Evolutionary conservation across 208 protist species (phyloP), one percentile per base, ranked within the genome.

Genomic region (Crithidia brevicula): DNA sequence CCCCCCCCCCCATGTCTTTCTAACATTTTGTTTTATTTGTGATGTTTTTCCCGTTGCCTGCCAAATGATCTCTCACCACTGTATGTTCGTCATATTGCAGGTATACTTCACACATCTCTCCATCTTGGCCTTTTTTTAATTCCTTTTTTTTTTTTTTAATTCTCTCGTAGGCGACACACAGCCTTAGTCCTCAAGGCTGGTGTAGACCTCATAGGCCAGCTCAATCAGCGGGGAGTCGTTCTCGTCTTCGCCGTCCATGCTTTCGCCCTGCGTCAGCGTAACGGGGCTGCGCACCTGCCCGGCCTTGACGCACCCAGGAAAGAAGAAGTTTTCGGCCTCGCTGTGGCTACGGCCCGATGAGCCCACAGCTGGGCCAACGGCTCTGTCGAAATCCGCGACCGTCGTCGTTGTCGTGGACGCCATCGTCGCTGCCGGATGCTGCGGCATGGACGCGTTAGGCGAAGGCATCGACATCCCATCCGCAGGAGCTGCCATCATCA

Each of bases 181-280:
- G 11, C 7, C 46, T 49, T 36, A 51, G 18, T 36, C 36, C 38
- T 62, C 56, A 20, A 62, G 40, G 23, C 42, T 31, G 11, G 31
- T 40, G 64, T 40, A 76, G 22, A 63, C 18, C 23, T 64, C 36
- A 13, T 64, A 69, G 2, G 40, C 38, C 28, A 66, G 30, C 38
- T 58, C 58, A 9, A 66, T 60, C 36, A 66, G 38, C 4, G 67
- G 58, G n/a, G 52, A 27, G 40, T 58, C 67, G 16, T 45, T 50
- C 22, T 52, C 50, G 2, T 42, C n/a, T 7, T 53, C 30, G 20
- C 43, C 28, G 4, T 40, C 25, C 15, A 61, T 2, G 54, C 54
- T 61, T 4, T 46, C 45, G 15, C 23, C 65, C 54, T 72, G 38
- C 38, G 33, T 61, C 25, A 22, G 25, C 22, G 54, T 34, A 8